A percentile compares a stretch with the other conserved stretches of the same genome.
phyloP scores from a whole-genome alignment of 805 yeast species.

The Saccharomycopsis fermentans region DNA sequence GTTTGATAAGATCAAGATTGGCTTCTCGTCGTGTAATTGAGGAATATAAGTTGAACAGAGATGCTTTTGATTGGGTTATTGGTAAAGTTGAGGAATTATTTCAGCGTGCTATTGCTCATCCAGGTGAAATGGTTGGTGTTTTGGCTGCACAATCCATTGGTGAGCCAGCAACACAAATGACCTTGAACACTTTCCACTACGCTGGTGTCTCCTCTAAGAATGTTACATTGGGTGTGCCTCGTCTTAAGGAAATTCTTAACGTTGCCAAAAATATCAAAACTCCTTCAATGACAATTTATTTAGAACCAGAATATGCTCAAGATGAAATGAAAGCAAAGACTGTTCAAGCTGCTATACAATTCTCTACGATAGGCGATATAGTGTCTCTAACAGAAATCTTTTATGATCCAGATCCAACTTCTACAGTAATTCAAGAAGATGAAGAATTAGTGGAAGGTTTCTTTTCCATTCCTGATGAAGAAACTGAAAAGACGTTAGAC shows the following conservation, averaged over 20 bases:
- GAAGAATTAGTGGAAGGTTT: slow-evolving; percentile 94
- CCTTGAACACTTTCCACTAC: slow-evolving; percentile 93
- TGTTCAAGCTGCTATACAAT: slow-evolving; percentile 94
- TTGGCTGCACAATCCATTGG: slow-evolving; percentile 97
- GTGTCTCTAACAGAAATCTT: slow-evolving; percentile 96
- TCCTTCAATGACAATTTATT: slow-evolving; percentile 96
- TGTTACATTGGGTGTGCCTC: slow-evolving; percentile 95
- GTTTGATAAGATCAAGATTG: slow-evolving; percentile 84
- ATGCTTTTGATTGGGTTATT: slow-evolving; percentile 90
- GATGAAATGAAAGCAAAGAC: slow-evolving; percentile 93
- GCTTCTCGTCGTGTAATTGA: slow-evolving; percentile 86
- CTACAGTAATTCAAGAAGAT: slow-evolving; percentile 95
- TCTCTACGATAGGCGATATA: slow-evolving; percentile 87
- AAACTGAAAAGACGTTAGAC: slow-evolving; percentile 85
- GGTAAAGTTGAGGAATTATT: slow-evolving; percentile 94
- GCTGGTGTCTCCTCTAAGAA: slow-evolving; percentile 97
- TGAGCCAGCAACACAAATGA: slow-evolving; percentile 98
- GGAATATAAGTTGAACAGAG: slow-evolving; percentile 74
- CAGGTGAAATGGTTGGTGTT: slow-evolving; percentile 98
- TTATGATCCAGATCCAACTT: slow-evolving; percentile 96
- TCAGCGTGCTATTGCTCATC: slow-evolving; percentile 82
- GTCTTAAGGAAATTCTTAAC: slow-evolving; percentile 93
- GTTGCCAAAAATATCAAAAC: slow-evolving; percentile 98
- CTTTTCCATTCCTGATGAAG: slow-evolving; percentile 96
- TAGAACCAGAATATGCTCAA: slow-evolving; percentile 66